Percentiles rank a stretch among this genome's conserved stretches.
These are phyloP conservation scores for Acacia acuminata DNA, from an alignment of 306 rosid genomes.

Conservation along the genomic window DNA sequence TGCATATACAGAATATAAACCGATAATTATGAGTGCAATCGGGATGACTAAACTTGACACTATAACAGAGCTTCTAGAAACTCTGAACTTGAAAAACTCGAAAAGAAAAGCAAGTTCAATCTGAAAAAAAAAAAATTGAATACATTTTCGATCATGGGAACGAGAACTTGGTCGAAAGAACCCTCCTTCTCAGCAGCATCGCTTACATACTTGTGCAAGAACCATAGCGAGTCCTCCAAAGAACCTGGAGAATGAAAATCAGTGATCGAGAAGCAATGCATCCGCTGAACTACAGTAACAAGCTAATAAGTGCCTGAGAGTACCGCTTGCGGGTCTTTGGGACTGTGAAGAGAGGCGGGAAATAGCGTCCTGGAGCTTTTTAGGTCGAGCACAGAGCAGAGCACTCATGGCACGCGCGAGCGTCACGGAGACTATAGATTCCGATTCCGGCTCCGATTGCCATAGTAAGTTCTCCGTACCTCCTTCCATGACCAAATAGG, in stretches of 20 bases:
- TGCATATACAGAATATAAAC: not conserved
- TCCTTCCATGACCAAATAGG: slow-evolving; percentile 34
- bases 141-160: slow-evolving; percentile 80
- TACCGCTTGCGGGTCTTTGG: slow-evolving; percentile 37
- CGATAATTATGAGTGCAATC: not conserved
- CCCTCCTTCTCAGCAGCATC: slow-evolving; percentile 52
- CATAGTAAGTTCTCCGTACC: slow-evolving; percentile 30
- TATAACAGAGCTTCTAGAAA: not conserved
- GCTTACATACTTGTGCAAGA: slow-evolving; percentile 65
- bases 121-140: not conserved
- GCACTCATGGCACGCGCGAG: slow-evolving; percentile 63
- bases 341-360: slow-evolving; percentile 49
- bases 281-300: not conserved
- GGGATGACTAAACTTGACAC: not conserved
- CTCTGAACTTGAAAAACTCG: not conserved
- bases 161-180: slow-evolving; percentile 53
- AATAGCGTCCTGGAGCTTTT: slow-evolving; percentile 69
- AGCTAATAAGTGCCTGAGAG: not conserved
- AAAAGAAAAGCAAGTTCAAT: not conserved
- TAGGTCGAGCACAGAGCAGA: slow-evolving; percentile 70
- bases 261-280: not conserved
- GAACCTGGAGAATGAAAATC: slow-evolving; percentile 34
- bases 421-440: slow-evolving; percentile 64
- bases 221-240: slow-evolving; percentile 69
- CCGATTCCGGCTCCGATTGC: slow-evolving; percentile 46